Conservation (phyloP, 768 basidiomycete genomes). For the Leucosporidium creatinivorum region DNA sequence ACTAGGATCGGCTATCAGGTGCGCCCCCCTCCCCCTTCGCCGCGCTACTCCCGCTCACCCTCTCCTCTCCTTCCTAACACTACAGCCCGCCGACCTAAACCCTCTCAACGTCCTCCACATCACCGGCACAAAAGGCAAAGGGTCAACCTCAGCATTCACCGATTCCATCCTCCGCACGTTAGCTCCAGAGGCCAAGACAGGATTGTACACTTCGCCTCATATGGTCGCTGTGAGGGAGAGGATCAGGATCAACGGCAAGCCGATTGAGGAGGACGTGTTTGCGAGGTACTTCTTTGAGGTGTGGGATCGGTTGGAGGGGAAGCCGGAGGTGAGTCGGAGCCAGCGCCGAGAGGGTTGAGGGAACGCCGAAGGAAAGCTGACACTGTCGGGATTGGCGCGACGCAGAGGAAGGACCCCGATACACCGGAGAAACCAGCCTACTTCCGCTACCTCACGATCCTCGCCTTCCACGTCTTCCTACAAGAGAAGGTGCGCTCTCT, state of each 20-base stretch:
- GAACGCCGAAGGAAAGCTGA: background rate
- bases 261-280: constrained; percentile 80
- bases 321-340: constrained; percentile 49
- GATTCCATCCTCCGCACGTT: constrained; percentile 73
- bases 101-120: constrained; percentile 87
- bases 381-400: background rate
- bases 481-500: constrained; percentile 51
- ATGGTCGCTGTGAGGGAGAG: constrained; percentile 91
- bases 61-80: constrained; percentile 10
- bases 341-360: too few species aligned
- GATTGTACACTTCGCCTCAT: constrained; percentile 94
- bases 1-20: constrained; percentile 78
- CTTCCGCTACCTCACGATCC: constrained; percentile 84
- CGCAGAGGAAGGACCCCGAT: constrained; percentile 31
- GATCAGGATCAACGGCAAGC: constrained; percentile 83
- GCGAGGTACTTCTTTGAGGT: constrained; percentile 90
- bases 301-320: constrained; percentile 72
- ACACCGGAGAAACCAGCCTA: constrained; percentile 77
- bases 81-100: constrained; percentile 74
- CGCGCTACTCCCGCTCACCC: background rate
- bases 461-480: constrained; percentile 85
- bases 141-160: constrained; percentile 88
- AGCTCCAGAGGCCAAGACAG: constrained; percentile 71
- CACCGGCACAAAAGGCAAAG: constrained; percentile 97
- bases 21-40: constrained; percentile 35